Evolutionary conservation across 1,284 basidiomycete genomes (phyloP).

Genomic region (Exsudoporus floridanus): DNA sequence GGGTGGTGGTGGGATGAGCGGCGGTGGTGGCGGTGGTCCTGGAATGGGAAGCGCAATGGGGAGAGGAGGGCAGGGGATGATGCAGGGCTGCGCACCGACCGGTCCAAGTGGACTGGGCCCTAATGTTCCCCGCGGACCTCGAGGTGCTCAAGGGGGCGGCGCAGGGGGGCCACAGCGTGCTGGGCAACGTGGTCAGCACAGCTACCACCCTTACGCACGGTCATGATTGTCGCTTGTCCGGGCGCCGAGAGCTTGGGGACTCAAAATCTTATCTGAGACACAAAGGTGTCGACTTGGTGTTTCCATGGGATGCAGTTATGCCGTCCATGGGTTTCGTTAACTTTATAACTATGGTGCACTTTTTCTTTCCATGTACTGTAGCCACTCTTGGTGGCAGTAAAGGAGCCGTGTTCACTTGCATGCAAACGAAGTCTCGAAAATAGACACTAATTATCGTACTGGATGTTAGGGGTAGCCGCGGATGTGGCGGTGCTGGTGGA

Average conservation of each 20-base stretch:
- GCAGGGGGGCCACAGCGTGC: constrained; percentile 63
- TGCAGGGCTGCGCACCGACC: constrained; percentile 34
- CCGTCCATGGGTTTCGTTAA: constrained; percentile 17
- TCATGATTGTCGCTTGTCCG: constrained; percentile 30
- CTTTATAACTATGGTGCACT: constrained; percentile 20
- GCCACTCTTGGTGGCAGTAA: no score
- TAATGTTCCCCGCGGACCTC: constrained; percentile 68
- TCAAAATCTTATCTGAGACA: constrained; percentile 16
- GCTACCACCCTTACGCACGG: constrained; percentile 79
- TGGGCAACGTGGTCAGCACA: constrained; percentile 68
- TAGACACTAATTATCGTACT: no score
- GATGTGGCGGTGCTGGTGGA: neutral
- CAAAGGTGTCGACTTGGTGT: constrained; percentile 1
- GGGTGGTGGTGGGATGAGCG: constrained; percentile 40
- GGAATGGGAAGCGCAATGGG: constrained; percentile 44
- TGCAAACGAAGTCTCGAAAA: no score
- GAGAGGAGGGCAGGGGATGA: constrained; percentile 33
- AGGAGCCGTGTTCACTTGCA: no score
- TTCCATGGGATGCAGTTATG: constrained; percentile 5
- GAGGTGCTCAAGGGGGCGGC: constrained; percentile 52
- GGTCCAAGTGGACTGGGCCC: constrained; percentile 43
- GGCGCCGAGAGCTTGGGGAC: neutral
- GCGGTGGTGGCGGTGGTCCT: constrained; percentile 37
- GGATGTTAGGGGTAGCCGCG: no score
- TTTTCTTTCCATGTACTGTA: constrained; percentile 7